Conservation (phyloP, 2,329 filamentous ascomycete genomes). For the Amesomyces nigricolor region DNA sequence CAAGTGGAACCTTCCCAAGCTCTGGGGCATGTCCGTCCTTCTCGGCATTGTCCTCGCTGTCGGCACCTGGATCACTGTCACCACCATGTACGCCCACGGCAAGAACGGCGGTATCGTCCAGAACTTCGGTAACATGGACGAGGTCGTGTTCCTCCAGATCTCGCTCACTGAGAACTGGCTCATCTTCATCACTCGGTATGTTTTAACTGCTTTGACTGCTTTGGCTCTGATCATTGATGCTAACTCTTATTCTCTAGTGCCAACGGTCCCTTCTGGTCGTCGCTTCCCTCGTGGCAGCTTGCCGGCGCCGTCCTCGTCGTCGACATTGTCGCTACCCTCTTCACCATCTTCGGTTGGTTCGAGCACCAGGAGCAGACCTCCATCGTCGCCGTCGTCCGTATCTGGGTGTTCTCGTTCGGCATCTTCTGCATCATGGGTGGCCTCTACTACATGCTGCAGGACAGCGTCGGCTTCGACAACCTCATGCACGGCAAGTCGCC, state of each 20-base stretch:
- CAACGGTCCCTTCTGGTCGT: conserved; percentile 89
- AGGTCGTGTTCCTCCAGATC: conserved; percentile 83
- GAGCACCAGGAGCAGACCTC: conserved; percentile 60
- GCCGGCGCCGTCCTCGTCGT: conserved; percentile 71
- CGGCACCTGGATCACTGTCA: conserved; percentile 84
- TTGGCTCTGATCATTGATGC: background rate
- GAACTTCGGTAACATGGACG: conserved; percentile 77
- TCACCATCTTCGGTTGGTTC: conserved; percentile 83
- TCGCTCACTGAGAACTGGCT: conserved; percentile 92
- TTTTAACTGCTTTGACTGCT: background rate
- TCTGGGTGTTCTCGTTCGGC: conserved; percentile 89
- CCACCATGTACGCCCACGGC: conserved; percentile 67
- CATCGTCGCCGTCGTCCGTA: conserved; percentile 78
- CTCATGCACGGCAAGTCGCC: conserved; percentile 86
- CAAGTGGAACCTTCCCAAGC: conserved; percentile 92
- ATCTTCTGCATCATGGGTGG: conserved; percentile 59
- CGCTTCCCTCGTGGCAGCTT: conserved; percentile 81
- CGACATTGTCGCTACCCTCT: conserved; percentile 78
- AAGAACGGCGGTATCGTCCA: conserved; percentile 78
- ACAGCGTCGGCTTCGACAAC: conserved; percentile 78
- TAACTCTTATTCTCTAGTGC: conserved; percentile 43
- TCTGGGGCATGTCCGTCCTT: conserved; percentile 87
- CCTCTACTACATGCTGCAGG: conserved; percentile 74
- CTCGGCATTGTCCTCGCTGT: conserved; percentile 75
- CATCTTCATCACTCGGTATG: conserved; percentile 76